phyloP scores from a whole-genome alignment of 805 yeast genomes.

The Sporopachydermia lactativora region DNA sequence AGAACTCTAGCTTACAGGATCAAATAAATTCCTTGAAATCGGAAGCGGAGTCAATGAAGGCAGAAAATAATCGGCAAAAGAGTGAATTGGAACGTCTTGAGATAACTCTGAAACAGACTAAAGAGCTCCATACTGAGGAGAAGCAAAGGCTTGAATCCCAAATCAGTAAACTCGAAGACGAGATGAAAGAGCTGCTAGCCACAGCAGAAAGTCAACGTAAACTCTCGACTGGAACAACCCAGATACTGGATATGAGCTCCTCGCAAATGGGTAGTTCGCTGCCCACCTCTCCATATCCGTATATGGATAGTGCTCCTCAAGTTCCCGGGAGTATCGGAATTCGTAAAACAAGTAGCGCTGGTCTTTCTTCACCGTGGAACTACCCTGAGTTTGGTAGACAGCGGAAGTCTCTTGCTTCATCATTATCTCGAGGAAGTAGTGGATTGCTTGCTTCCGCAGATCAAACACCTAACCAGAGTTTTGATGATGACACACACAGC shows the following conservation, averaged over 20 bases:
- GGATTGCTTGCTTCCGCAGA: background rate
- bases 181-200: background rate
- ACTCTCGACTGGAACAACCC: no score
- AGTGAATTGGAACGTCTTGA: background rate
- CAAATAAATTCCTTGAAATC: conserved; percentile 16
- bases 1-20: conserved; percentile 4
- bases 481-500: conserved; percentile 10
- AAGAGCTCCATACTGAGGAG: background rate
- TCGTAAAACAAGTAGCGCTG: conserved; percentile 11
- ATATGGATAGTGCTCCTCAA: background rate
- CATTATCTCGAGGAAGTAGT: background rate
- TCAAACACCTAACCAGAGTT: conserved; percentile 5
- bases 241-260: no score
- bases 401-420: background rate
- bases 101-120: background rate
- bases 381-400: background rate
- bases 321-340: conserved; percentile 10
- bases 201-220: no score
- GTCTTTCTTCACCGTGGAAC: background rate
- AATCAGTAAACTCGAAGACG: background rate
- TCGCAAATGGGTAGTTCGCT: no score
- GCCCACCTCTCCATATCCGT: background rate
- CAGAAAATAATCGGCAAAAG: conserved; percentile 14
- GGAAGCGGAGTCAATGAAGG: conserved; percentile 17
- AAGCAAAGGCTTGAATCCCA: background rate